These are phyloP conservation scores for Dendrobium chrysotoxum DNA, from an alignment of 106 monocot species.

Conservation along the genomic window DNA sequence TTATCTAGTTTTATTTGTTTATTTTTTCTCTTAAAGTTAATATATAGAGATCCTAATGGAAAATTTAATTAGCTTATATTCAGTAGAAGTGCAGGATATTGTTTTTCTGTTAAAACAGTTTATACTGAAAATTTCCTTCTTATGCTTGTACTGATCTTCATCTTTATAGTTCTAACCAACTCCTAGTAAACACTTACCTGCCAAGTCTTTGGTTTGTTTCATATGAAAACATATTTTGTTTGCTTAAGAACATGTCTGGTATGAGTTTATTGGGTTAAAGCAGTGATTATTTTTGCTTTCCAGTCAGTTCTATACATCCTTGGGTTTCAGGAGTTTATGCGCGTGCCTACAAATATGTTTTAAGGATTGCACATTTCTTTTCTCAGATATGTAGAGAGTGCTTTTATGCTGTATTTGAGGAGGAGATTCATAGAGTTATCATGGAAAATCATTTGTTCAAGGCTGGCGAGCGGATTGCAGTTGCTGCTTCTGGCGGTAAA, in stretches of 20 bases:
- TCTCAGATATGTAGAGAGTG: constrained; percentile 92
- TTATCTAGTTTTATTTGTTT: no score
- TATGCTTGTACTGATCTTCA: not conserved
- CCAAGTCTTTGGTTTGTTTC: not conserved
- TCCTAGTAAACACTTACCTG: not conserved
- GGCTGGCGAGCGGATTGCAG: constrained; percentile 82
- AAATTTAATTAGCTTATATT: no score
- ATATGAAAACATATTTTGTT: not conserved
- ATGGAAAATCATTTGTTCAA: constrained; percentile 79
- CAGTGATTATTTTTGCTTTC: not conserved
- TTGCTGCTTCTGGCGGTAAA: constrained; percentile 99
- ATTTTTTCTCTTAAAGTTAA: no score
- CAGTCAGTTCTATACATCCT: not conserved
- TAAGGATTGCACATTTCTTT: not conserved
- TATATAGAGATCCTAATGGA: no score
- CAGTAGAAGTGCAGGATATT: not conserved
- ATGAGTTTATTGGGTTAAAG: not conserved
- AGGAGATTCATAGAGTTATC: constrained; percentile 88
- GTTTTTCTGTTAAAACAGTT: not conserved
- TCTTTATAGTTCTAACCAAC: no score
- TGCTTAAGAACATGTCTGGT: not conserved
- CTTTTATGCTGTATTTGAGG: constrained; percentile 85
- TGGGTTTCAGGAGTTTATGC: not conserved
- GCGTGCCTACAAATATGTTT: not conserved
- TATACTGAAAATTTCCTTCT: not conserved